These are phyloP conservation scores for Amylostereum areolatum DNA, from an alignment of 1,284 basidiomycete species.

Conservation along the genomic window DNA sequence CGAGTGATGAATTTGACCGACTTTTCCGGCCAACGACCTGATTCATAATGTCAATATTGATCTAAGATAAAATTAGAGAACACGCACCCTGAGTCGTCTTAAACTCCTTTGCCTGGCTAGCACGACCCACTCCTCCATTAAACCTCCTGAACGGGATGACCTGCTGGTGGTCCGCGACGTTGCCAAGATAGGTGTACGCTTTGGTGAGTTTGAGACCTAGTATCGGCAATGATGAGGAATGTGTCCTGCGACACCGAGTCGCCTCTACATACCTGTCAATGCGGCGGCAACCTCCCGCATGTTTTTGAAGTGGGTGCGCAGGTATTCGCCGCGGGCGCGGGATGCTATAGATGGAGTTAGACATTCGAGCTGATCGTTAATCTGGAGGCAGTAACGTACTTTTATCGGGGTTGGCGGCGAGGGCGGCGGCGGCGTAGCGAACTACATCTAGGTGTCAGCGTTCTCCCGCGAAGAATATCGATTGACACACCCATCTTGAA, in stretches of 20 bases:
- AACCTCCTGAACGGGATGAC: conserved; percentile 97
- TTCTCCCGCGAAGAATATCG: background rate
- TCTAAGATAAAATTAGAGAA: conserved; percentile 2
- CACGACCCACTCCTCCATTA: conserved; percentile 94
- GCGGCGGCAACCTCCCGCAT: conserved; percentile 94
- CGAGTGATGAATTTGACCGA: conserved; percentile 94
- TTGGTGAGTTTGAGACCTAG: conserved; percentile 93
- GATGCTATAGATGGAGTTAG: conserved; percentile 52
- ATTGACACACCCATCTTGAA: conserved; percentile 61
- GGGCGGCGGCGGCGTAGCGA: conserved; percentile 85
- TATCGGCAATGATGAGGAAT: conserved; percentile 9
- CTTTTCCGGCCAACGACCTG: conserved; percentile 99
- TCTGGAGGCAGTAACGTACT: conserved; percentile 44
- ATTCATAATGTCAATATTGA: conserved; percentile 3
- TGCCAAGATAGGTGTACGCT: conserved; percentile 92
- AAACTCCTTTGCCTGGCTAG: conserved; percentile 97
- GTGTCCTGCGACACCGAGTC: background rate
- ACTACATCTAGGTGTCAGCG: conserved; percentile 39
- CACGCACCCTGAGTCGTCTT: conserved; percentile 89
- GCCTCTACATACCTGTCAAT: conserved; percentile 59
- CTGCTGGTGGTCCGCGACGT: conserved; percentile 97
- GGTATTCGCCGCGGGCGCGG: conserved; percentile 92
- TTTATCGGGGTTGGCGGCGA: conserved; percentile 89
- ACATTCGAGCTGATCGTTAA: conserved; percentile 9
- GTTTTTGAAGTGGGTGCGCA: conserved; percentile 99